Conservation (phyloP, 78 protist genomes). For the Thecamonas trahens region DNA sequence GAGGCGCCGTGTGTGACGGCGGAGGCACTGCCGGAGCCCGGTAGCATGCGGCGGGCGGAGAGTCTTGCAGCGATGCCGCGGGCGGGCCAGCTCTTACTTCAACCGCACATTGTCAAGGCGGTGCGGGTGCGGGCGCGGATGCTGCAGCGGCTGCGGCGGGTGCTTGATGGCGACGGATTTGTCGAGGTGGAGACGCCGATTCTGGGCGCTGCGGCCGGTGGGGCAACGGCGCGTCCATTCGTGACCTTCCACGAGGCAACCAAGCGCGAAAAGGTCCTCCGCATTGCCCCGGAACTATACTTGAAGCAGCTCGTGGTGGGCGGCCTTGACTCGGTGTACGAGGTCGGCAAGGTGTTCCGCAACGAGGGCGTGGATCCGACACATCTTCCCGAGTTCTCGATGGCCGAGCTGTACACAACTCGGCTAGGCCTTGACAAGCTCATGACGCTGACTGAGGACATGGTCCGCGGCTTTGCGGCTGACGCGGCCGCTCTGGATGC, state of each 20-base stretch:
- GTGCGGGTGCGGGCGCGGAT: too few relatives aligned
- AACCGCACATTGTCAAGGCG: too few relatives aligned
- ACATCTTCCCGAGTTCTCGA: constrained; percentile 41
- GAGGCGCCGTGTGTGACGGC: too few relatives aligned
- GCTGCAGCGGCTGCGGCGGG: too few relatives aligned
- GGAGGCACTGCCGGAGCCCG: too few relatives aligned
- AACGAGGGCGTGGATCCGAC: constrained; percentile 34
- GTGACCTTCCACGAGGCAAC: background rate
- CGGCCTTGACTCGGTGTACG: constrained; percentile 49
- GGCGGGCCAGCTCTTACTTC: too few relatives aligned
- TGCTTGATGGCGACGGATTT: too few relatives aligned
- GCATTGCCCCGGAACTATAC: constrained; percentile 69
- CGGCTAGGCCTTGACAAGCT: constrained; percentile 40
- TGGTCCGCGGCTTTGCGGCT: constrained; percentile 2
- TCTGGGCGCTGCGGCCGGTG: background rate
- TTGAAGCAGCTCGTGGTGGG: constrained; percentile 51
- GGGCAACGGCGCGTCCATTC: too few relatives aligned
- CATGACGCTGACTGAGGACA: constrained; percentile 46
- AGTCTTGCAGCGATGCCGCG: too few relatives aligned
- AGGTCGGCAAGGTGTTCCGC: constrained; percentile 38
- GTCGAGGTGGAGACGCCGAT: constrained; percentile 35
- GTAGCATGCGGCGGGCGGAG: too few relatives aligned
- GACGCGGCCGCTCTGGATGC: background rate
- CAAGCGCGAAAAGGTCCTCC: constrained; percentile 4
- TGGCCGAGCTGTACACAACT: constrained; percentile 31